Evolutionary conservation across 106 monocot species (phyloP).

Genomic region (Alisma plantagoaquatica): DNA sequence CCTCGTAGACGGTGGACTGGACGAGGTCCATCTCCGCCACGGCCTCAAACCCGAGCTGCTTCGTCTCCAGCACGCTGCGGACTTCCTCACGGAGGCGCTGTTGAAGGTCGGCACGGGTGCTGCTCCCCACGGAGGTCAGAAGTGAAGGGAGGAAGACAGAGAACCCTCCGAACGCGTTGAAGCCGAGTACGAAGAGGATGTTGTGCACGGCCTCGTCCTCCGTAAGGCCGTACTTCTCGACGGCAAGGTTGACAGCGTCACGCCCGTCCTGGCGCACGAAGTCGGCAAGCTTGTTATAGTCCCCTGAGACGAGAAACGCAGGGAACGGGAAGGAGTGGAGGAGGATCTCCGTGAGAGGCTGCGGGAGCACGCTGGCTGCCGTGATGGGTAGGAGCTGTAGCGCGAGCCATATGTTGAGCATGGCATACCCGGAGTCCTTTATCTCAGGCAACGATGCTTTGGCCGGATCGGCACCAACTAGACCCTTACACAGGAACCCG

Average conservation of each 20-base stretch:
- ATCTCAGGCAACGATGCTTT: constrained; percentile 7
- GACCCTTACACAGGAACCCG: constrained; percentile 38
- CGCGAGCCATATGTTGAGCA: constrained; percentile 58
- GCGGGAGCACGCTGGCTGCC: constrained; percentile 25
- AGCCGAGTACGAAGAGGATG: constrained; percentile 58
- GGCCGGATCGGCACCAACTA: constrained; percentile 34
- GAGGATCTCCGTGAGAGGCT: constrained; percentile 55
- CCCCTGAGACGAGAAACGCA: constrained; percentile 27
- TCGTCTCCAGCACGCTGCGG: constrained; percentile 11
- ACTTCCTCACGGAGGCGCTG: constrained; percentile 34
- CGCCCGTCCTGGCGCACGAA: constrained; percentile 36
- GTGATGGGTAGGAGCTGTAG: constrained; percentile 49
- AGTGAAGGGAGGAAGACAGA: constrained; percentile 47
- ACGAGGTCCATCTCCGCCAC: constrained; percentile 57
- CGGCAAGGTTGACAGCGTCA: constrained; percentile 23
- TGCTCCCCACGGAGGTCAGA: constrained; percentile 32
- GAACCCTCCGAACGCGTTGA: constrained; percentile 87
- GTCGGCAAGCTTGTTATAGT: constrained; percentile 42
- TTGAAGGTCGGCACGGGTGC: constrained; percentile 24
- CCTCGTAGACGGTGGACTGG: constrained; percentile 52
- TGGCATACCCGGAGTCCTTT: constrained; percentile 15
- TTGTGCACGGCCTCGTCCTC: constrained; percentile 62
- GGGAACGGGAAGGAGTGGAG: constrained; percentile 66
- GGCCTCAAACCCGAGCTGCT: constrained; percentile 15
- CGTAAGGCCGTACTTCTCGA: constrained; percentile 20